Evolutionary conservation across 2,329 filamentous ascomycete species (phyloP).

Genomic region (Zymoseptoria passerinii): DNA sequence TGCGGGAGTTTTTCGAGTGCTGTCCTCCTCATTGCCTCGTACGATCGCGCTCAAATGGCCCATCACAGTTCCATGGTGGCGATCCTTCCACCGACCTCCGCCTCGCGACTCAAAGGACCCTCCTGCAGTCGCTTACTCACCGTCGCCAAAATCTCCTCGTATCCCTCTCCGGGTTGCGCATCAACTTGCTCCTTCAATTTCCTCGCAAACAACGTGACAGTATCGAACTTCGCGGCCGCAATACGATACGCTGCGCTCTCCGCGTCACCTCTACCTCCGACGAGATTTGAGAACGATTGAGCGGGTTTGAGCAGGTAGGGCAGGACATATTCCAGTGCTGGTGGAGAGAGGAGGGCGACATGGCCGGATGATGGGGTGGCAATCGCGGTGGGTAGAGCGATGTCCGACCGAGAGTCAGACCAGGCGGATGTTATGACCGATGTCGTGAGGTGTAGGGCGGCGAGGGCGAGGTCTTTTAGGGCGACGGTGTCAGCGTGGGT

Average conservation of each 20-base stretch:
- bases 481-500: constrained; percentile 49
- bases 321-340: constrained; percentile 42
- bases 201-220: constrained; percentile 42
- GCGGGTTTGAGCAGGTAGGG: constrained; percentile 51
- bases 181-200: constrained; percentile 34
- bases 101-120: constrained; percentile 35
- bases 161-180: constrained; percentile 24
- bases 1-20: neutral
- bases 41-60: neutral
- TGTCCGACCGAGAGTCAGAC: constrained; percentile 26
- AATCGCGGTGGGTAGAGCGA: constrained; percentile 33
- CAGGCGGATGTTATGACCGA: constrained; percentile 49
- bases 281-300: constrained; percentile 50
- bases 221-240: constrained; percentile 50
- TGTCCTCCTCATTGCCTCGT: neutral
- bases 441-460: constrained; percentile 45
- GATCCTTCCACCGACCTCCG: constrained; percentile 37
- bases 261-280: constrained; percentile 48
- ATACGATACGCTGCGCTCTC: constrained; percentile 51
- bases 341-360: constrained; percentile 46
- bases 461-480: constrained; percentile 48
- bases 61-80: constrained; percentile 37
- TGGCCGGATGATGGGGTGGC: constrained; percentile 35
- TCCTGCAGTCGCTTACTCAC: constrained; percentile 35
- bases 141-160: constrained; percentile 35